Base-by-base conservation (phyloP, 2,329 filamentous ascomycete genomes). In the Colletotrichum sp. region DNA sequence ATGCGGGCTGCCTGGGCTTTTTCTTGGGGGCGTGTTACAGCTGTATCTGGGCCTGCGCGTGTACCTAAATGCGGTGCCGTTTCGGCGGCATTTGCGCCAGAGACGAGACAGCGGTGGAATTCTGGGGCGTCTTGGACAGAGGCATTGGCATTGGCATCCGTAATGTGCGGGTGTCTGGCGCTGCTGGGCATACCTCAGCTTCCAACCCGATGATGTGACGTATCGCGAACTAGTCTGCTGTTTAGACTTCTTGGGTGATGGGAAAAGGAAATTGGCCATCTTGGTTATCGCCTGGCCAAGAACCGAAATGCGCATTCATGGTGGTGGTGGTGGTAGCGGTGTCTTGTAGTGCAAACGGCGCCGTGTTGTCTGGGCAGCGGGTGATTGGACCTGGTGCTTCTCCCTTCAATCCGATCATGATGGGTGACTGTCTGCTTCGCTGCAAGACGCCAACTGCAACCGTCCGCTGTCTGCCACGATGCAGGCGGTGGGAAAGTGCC, bases 121-220 rank as follows among this genome's bases (percentile, higher is more conserved):
- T 44, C 18, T 68, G 66, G 44, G 18, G 18, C 5, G 44, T 68
- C 66, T 68, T 32, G 48, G 28, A 22, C 66, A 28, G 26, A 63
- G 22, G 26, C 22, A 36, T 68, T 70, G 32, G 30, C 68, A 52
- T 62, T 62, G 52, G 28, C 62, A 44, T 67, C 36, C 39, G 8
- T 36, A 36, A 16, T 16, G 36, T 5, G 36, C 2, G 3, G 34
- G 36, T 18, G 36, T 39, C 16, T 18, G 36, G 36, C 16, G 36
- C 36, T 34, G 55, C 68, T 72, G 55, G 72, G 72, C 72, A 62
- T 66, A 55, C 68, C 55, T 67, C 68, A 71, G 26, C 52, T 34
- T 62, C 34, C 59, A 34, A 62, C 18, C 28, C 3, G 3, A 26
- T 34, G 59, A 62, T 62, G 28, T 22, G 44, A 48, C 28, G 4